Evolutionary conservation across 768 basidiomycete genomes (phyloP).

Genomic region (Mycena crocata): DNA sequence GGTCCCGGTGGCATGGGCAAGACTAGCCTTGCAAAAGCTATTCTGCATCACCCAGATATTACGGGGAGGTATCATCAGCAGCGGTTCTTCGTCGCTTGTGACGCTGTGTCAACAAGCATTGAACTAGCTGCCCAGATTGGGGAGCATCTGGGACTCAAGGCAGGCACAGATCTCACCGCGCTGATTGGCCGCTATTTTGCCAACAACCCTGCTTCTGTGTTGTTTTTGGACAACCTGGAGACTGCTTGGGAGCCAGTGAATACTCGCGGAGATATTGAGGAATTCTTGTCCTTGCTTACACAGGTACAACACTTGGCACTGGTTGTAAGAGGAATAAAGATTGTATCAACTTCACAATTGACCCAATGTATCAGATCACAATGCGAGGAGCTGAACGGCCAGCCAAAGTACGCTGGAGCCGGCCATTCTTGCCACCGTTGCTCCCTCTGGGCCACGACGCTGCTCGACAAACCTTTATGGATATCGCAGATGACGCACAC

Average conservation of each 20-base stretch:
- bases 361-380: conserved; percentile 9
- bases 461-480: conserved; percentile 16
- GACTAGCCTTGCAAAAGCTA: conserved; percentile 1
- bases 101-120: background rate
- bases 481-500: conserved; percentile 13
- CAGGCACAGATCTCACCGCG: background rate
- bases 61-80: background rate
- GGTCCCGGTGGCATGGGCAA: conserved; percentile 23
- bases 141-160: conserved; percentile 1
- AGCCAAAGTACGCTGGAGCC: conserved; percentile 2
- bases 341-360: background rate
- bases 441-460: conserved; percentile 3
- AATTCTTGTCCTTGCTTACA: conserved; percentile 7
- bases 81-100: conserved; percentile 10
- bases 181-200: background rate
- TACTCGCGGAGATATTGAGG: background rate
- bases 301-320: conserved; percentile 7
- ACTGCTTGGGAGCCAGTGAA: conserved; percentile 6
- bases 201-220: background rate
- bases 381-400: conserved; percentile 27
- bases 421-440: conserved; percentile 15
- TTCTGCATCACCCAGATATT: conserved; percentile 8
- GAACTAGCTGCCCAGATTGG: conserved; percentile 9
- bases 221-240: conserved; percentile 19
- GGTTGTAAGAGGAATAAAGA: background rate